Conservation (phyloP, 371 early-diverging fungal species). For the Mucor piriformis region DNA sequence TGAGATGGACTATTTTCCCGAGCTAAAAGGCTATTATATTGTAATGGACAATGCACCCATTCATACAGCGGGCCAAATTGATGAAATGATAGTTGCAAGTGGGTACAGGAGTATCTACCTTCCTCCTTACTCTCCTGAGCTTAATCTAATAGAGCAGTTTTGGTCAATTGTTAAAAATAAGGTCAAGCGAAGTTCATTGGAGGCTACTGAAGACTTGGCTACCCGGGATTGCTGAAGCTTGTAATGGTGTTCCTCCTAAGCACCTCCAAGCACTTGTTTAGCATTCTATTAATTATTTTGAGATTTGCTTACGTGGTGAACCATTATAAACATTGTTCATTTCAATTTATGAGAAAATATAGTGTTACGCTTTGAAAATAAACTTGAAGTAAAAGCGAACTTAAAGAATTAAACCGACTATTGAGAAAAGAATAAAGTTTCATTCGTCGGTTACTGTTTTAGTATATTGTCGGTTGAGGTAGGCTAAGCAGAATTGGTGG, state of each 20-base stretch:
- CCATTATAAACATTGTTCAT: neutral
- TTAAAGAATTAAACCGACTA: too few species aligned
- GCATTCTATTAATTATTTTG: slow-evolving; percentile 1
- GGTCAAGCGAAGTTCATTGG: slow-evolving; percentile 5
- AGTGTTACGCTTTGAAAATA: neutral
- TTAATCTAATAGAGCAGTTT: slow-evolving; percentile 5
- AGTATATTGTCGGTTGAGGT: slow-evolving; percentile 6
- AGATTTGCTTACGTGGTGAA: neutral
- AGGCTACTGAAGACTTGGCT: neutral
- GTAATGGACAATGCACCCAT: too few species aligned
- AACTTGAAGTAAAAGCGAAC: too few species aligned
- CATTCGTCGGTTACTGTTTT: slow-evolving; percentile 1
- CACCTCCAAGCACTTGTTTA: slow-evolving; percentile 7
- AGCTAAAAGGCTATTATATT: too few species aligned
- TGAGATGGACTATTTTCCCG: slow-evolving; percentile 7
- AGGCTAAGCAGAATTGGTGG: slow-evolving; percentile 6
- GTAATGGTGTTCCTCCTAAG: slow-evolving; percentile 4
- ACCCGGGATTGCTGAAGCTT: slow-evolving; percentile 8
- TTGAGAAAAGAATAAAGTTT: neutral
- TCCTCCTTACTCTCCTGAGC: slow-evolving; percentile 9
- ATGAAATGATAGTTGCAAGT: neutral
- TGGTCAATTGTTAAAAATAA: slow-evolving; percentile 16
- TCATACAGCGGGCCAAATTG: neutral
- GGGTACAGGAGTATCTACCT: neutral
- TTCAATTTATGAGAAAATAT: neutral